Base-by-base conservation (phyloP, 139 green algal species). In the Micromonas pusilla region DNA sequence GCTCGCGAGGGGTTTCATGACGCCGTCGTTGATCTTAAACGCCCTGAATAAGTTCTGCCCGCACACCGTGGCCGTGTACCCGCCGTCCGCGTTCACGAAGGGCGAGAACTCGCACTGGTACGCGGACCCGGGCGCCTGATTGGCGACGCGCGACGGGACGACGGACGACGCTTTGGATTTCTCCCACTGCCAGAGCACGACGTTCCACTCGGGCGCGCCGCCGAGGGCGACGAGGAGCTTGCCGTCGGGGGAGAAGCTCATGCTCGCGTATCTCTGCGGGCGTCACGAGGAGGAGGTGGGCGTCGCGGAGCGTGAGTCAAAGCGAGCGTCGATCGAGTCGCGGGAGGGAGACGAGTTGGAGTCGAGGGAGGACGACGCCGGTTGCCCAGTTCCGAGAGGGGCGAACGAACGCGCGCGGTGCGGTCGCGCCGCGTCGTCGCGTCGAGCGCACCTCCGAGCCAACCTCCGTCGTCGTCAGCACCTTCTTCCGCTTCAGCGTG, bases 131-230 rank as follows among this genome's bases (percentile, higher is more conserved):
- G n/a, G n/a, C n/a, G n/a, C n/a, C n/a, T n/a, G n/a, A n/a, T n/a
- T n/a, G n/a, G n/a, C n/a, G n/a, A n/a, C n/a, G n/a, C n/a, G n/a
- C n/a, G n/a, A n/a, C n/a, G n/a, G n/a, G n/a, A n/a, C n/a, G n/a
- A n/a, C n/a, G n/a, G n/a, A n/a, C n/a, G n/a, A n/a, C 45, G 83
- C 75, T 74, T 97, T 97, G 78, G 79, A 82, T 81, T 95, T 95
- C 76, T 97, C 93, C 92, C 92, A 97, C 0, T 86, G 76, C 91
- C 91, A 97, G 33, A 97, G 75, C 57, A 91, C 82, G 36, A 97
- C 79, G 77, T 90, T 93, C 87, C 90, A 97, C n/a, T 97, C 92
- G 21, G 92, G 92, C 0, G 81, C 87, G 21, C 90, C 93, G 26
- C 87, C 89, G 75, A 96, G 93, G 1, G 88, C 88, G 25, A 90